Evolutionary conservation across 176 grass and related monocot species (phyloP).

Genomic region (Aechmea fasciata): DNA sequence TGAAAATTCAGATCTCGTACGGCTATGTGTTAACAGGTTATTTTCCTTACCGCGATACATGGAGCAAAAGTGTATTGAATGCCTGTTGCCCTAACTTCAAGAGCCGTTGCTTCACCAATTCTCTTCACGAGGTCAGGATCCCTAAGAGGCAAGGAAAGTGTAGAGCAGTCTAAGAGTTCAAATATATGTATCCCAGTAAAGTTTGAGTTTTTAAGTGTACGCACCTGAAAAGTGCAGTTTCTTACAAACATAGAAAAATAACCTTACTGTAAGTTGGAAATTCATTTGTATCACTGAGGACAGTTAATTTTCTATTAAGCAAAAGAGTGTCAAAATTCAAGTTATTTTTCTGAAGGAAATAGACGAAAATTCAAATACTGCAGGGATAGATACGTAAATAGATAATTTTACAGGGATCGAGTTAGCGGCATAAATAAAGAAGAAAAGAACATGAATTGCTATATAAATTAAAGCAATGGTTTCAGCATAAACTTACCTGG

Average conservation of each 20-base stretch:
- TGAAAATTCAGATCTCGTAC: background rate
- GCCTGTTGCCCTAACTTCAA: constrained; percentile 86
- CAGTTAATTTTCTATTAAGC: no score
- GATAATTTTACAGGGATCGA: background rate
- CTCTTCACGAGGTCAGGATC: constrained; percentile 63
- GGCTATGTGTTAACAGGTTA: background rate
- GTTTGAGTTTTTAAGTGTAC: background rate
- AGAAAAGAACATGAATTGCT: background rate
- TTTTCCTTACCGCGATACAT: constrained; percentile 82
- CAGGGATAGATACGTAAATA: background rate
- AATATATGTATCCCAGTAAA: background rate
- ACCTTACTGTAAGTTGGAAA: no score
- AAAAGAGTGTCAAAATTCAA: no score
- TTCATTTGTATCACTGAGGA: no score
- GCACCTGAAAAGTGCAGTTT: no score
- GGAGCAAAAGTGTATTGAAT: constrained; percentile 86
- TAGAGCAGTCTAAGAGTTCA: background rate
- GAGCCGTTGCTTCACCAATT: constrained; percentile 91
- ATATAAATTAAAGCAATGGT: background rate
- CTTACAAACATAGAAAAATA: no score
- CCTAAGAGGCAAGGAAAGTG: constrained; percentile 34
- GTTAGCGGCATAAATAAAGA: background rate
- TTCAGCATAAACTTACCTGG: constrained; percentile 49
- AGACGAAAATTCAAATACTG: background rate
- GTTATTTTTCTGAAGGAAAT: no score